A percentile compares a stretch with the other conserved stretches of the same genome.
Evolutionary conservation across 345 rosid genomes (phyloP).

Genomic region (Lagerstroemia speciosa): DNA sequence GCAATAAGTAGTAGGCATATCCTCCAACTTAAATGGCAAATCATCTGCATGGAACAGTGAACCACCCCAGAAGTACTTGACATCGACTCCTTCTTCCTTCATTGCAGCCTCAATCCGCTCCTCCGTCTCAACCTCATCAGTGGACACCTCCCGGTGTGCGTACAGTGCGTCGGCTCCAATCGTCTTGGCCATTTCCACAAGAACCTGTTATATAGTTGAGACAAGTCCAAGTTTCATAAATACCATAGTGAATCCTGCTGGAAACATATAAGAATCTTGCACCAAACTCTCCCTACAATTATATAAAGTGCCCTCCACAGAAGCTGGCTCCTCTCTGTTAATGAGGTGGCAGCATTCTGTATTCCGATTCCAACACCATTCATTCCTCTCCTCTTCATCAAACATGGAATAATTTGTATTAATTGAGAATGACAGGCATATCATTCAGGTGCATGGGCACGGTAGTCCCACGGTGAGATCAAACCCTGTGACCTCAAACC

Average conservation of each 20-base stretch:
- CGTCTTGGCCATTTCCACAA: conserved; percentile 65
- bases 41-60: conserved; percentile 64
- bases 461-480: too few relatives aligned
- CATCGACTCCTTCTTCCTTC: conserved; percentile 81
- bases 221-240: not conserved
- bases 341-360: not conserved
- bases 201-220: not conserved
- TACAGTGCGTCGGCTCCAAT: conserved; percentile 82
- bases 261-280: not conserved
- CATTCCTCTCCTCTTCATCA: not conserved
- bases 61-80: conserved; percentile 79
- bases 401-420: not conserved
- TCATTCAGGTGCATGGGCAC: too few relatives aligned
- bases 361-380: not conserved
- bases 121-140: conserved; percentile 72
- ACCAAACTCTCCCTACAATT: too few relatives aligned
- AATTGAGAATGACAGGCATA: not conserved
- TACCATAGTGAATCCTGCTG: not conserved
- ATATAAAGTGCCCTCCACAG: not conserved
- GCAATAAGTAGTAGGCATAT: conserved; percentile 34
- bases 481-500: too few relatives aligned
- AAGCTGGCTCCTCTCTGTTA: not conserved
- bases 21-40: conserved; percentile 71
- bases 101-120: conserved; percentile 65
- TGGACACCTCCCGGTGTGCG: conserved; percentile 79